Base-by-base conservation (phyloP, 345 rosid genomes). In the Conringia planisiliqua region DNA sequence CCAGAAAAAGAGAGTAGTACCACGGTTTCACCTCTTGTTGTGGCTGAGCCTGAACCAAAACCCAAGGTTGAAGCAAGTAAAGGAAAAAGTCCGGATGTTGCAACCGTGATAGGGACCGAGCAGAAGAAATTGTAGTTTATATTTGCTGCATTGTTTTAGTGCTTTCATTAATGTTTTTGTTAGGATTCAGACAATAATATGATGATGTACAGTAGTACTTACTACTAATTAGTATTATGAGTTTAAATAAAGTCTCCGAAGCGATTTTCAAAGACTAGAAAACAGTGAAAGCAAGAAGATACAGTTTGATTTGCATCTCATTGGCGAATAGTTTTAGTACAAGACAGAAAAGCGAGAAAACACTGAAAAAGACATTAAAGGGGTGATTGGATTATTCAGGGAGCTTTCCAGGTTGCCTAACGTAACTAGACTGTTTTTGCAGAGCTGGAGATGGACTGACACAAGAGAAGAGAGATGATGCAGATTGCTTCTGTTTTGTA, bases 381-480 rank as follows among this genome's bases (percentile, higher is more conserved):
- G 7, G 29, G 9, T 47, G 14, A 47, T 32, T 58, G 32, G 24
- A 32, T 68, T 71, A 77, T 57, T 77, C 76, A 57, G 68, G 62
- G 46, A 71, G 71, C 62, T 56, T 71, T 58, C 70, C 64, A 2
- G 72, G 80, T 12, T 44, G 62, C 38, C 29, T 50, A 42, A 75
- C n/a, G 7, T 56, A 76, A 80, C 86, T 75, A 55, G 75, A 57
- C 55, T 84, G 87, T 77, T 79, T 88, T 58, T 80, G 84, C 81
- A 85, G 57, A 46, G 72, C 72, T 54, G 97, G 90, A 42, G 72
- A 62, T 44, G 96, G 90, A 80, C 57, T 82, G 63, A 80, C 81
- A 57, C 95, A 87, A 10, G 95, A 73, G 79, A 93, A 89, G 66
- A 86, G 59, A 5, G 81, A 78, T 48, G 77, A 6, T 17, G 78